Evolutionary conservation across 495 filamentous ascomycete genomes (phyloP), one percentile per base, ranked within the genome.

Genomic region (Penicillium manginii): DNA sequence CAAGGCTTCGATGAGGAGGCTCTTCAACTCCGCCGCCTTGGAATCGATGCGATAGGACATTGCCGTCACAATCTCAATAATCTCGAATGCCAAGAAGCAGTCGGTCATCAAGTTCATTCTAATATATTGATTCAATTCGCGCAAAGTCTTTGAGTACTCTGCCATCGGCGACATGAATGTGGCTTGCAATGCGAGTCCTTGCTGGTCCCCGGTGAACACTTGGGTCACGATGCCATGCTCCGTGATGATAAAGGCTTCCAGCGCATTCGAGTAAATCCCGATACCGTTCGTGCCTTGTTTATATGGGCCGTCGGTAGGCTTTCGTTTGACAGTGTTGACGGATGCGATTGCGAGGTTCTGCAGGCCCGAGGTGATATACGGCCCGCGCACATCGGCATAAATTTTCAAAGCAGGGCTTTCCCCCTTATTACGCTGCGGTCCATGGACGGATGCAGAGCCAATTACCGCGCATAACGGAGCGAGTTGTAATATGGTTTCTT

Each of bases 51-150:
- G 86, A 59, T 88, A 86, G 12, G 90, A 92, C 57, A 96, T 82
- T 33, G 81, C 81, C 3, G 90, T 90, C 42, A 99, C 89, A 57
- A 96, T 91, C 63, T 96, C 93, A 45, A 96, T 89, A 53, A 98
- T 92, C 68, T 99, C 94, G 69, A 96, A 99, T 4, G 92, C 92
- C 22, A 99, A 83, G 69, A 90, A 99, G 75, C 96, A 97, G 73
- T 99, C 94, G 1, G 92, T 98, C 64, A 84, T 86, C 40, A 97
- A 78, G 67, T 97, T 92, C 31, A 83, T 70, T 68, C 89, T 89
- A 70, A 98, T 92, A 68, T 97, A 92, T 35, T 84, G 81, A 71
- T 98, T 96, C 22, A 99, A 79, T 62, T 97, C 94, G 12, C 87
- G 84, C 26, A 99, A 73, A 0, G 96, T 97, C 64, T 91, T 86